Base-by-base conservation (phyloP, 106 monocot species). In the Phalaenopsis aphrodite region DNA sequence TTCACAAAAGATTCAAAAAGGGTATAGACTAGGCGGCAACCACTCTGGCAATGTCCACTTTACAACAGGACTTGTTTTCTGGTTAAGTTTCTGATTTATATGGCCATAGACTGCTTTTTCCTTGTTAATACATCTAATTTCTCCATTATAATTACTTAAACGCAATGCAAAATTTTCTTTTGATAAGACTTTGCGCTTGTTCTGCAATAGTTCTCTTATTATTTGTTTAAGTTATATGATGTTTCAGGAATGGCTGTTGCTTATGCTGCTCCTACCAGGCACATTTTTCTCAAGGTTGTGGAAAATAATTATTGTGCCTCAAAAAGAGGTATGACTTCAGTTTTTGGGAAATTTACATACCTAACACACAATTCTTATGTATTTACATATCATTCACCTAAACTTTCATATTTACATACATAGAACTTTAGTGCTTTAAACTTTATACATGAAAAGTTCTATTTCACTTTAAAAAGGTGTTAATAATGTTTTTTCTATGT, bases 251-350 rank as follows among this genome's bases (percentile, higher is more conserved):
- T 99, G 57, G 46, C 67, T 81, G 94, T 99, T 79, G 91, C 89
- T 79, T 94, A 91, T 84, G 85, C 86, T 82, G 90, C 88, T 84
- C 86, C 94, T 82, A 85, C 78, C 77, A 87, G 93, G 72, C 92
- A 94, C 58, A 72, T 81, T 43, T 89, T 83, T 77, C 87, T 99
- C 82, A 84, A 37, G 78, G 89, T 94, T 46, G 94, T 94, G 39
- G 98, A 99, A 45, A 99, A 94, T 39, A 90, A 88, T 66, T 99
- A 85, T 46, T 99, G 98, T 77, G 87, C 98, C 64, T 94, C 98
- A 79, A 99, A 81, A 90, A 91, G 94, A 88, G 98, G 98, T 93
- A 87, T 79, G 72, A 30, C 30, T 30, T 30, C 30, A 30, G 30
- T 30, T 30, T 30, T 30, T 30, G 30, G 30, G 30, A 30, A 30